phyloP scores from a whole-genome alignment of 1,139 yeast species.

The Pichia sp. region DNA sequence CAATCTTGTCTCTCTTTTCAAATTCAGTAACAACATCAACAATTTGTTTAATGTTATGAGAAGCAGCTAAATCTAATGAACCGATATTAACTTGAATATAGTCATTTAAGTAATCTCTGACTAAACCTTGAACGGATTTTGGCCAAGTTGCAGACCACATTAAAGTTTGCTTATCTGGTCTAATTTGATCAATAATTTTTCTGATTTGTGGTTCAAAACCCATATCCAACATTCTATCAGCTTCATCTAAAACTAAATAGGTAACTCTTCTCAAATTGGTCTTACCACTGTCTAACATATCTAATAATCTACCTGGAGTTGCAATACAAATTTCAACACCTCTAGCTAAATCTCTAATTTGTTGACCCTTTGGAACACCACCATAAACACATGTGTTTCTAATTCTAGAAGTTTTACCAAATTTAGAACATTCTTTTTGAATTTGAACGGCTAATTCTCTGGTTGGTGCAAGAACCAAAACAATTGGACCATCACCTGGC shows the following conservation, averaged over 20 bases:
- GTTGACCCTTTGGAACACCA: conserved; percentile 98
- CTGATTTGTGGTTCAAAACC: conserved; percentile 97
- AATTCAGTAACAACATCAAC: conserved; percentile 88
- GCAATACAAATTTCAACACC: conserved; percentile 96
- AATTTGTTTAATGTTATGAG: conserved; percentile 89
- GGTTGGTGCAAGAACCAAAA: conserved; percentile 92
- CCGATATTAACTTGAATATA: conserved; percentile 96
- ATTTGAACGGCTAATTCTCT: conserved; percentile 98
- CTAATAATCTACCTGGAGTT: conserved; percentile 97
- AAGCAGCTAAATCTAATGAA: conserved; percentile 91
- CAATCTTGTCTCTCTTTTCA: conserved; percentile 88
- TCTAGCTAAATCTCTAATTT: conserved; percentile 87
- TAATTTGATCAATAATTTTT: conserved; percentile 70
- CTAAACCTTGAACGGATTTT: conserved; percentile 88
- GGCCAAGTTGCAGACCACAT: conserved; percentile 99
- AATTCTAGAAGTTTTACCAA: conserved; percentile 85
- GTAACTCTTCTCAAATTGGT: conserved; percentile 95
- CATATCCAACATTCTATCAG: conserved; percentile 95
- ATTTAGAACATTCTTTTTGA: conserved; percentile 91
- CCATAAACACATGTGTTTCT: conserved; percentile 98
- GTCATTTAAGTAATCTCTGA: conserved; percentile 84
- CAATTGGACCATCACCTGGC: conserved; percentile 97
- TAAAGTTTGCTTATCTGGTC: conserved; percentile 92
- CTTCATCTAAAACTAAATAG: conserved; percentile 93
- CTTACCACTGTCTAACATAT: conserved; percentile 92